A percentile compares a stretch with the other conserved stretches of the same genome.
Conservation (phyloP, 768 basidiomycete species). For the Saitozyma podzolica region DNA sequence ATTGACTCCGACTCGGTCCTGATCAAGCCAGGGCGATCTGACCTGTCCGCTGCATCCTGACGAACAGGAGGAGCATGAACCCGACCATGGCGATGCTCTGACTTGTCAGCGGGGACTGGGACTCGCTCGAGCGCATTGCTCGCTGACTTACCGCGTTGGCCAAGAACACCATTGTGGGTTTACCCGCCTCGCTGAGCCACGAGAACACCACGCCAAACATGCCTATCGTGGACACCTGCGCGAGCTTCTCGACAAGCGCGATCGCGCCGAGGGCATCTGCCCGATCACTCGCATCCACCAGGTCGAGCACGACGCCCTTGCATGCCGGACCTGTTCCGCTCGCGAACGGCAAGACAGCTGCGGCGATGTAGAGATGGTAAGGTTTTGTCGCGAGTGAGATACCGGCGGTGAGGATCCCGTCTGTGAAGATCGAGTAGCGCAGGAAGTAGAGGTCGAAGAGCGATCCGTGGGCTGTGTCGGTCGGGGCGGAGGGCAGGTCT, state of each 20-base stretch:
- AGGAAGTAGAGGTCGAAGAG: slow-evolving; percentile 50
- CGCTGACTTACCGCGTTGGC: slow-evolving; percentile 43
- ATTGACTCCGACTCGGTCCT: background rate
- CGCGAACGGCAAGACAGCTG: slow-evolving; percentile 47
- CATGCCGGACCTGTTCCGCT: slow-evolving; percentile 47
- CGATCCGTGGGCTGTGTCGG: slow-evolving; percentile 34
- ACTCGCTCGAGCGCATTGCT: background rate
- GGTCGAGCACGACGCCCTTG: slow-evolving; percentile 51
- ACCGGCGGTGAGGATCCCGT: slow-evolving; percentile 41
- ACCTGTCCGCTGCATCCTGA: slow-evolving; percentile 28
- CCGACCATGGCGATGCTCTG: slow-evolving; percentile 35
- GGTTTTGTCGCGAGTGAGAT: slow-evolving; percentile 27
- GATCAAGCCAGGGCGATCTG: slow-evolving; percentile 16
- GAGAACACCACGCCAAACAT: slow-evolving; percentile 39
- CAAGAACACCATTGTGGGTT: slow-evolving; percentile 36
- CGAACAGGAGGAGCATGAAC: slow-evolving; percentile 30
- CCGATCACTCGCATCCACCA: slow-evolving; percentile 39
- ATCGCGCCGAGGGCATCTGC: slow-evolving; percentile 48
- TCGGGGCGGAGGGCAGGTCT: slow-evolving; percentile 20
- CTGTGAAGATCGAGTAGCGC: slow-evolving; percentile 42
- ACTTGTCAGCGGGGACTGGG: no score
- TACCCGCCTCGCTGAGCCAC: slow-evolving; percentile 26
- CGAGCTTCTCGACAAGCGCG: slow-evolving; percentile 45
- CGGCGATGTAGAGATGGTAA: slow-evolving; percentile 49
- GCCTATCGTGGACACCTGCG: slow-evolving; percentile 36